phyloP scores from a whole-genome alignment of 116 monocot genomes.

The Papilionanthe hybrid region DNA sequence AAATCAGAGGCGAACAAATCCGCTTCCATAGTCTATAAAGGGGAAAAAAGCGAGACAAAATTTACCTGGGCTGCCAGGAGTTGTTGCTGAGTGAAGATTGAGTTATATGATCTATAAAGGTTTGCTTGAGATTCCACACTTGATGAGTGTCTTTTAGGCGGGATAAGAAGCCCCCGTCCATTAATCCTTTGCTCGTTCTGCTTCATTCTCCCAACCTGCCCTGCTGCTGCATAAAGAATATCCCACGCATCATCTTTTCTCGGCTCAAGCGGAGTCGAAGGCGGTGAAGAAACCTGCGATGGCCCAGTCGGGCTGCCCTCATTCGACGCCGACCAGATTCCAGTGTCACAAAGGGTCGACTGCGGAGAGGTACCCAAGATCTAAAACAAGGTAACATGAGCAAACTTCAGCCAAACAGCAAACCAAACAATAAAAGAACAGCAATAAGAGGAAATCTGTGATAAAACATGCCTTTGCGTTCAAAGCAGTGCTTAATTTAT shows the following conservation, averaged over 20 bases:
- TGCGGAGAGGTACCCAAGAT: slow-evolving; percentile 44
- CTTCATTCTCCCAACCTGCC: slow-evolving; percentile 30
- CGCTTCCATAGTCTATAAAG: too few species aligned
- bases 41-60: background rate
- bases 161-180: slow-evolving; percentile 13
- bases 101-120: background rate
- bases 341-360: slow-evolving; percentile 33
- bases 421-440: background rate
- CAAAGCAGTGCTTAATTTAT: background rate
- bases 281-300: slow-evolving; percentile 30
- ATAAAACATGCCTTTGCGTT: background rate
- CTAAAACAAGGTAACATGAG: background rate
- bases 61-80: slow-evolving; percentile 36
- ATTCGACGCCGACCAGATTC: slow-evolving; percentile 16
- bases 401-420: background rate
- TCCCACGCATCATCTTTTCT: slow-evolving; percentile 23
- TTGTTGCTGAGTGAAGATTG: slow-evolving; percentile 34
- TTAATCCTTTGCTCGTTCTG: slow-evolving; percentile 1
- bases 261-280: slow-evolving; percentile 30
- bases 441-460: too few species aligned
- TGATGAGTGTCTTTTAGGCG: slow-evolving; percentile 4
- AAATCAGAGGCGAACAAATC: background rate
- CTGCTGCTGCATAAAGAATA: slow-evolving; percentile 28
- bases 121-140: background rate
- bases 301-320: slow-evolving; percentile 21